A percentile compares a stretch with the other conserved stretches of the same genome.
Conservation (phyloP, 768 basidiomycete genomes). For the Lentinula boryana region DNA sequence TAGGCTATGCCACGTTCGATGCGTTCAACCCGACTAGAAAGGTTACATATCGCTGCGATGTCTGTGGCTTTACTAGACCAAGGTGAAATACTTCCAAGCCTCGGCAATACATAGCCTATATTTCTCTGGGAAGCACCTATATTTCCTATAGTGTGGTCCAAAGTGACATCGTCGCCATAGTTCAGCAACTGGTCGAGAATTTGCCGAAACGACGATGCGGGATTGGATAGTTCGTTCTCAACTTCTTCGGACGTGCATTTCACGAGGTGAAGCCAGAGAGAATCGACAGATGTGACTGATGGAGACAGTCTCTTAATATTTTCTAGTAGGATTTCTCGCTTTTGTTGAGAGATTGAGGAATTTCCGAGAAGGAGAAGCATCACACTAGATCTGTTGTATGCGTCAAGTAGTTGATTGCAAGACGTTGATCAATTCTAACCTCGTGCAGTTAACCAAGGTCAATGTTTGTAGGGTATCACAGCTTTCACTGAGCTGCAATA, state of each 20-base stretch:
- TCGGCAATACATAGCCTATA: slow-evolving; percentile 70
- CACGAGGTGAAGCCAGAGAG: slow-evolving; percentile 83
- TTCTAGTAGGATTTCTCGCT: slow-evolving; percentile 60
- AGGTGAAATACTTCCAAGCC: slow-evolving; percentile 90
- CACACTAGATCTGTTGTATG: background rate
- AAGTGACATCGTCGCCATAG: slow-evolving; percentile 75
- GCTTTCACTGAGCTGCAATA: background rate
- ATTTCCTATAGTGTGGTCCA: slow-evolving; percentile 34
- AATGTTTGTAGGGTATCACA: background rate
- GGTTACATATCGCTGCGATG: slow-evolving; percentile 82
- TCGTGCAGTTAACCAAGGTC: background rate
- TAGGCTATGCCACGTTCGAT: slow-evolving; percentile 83
- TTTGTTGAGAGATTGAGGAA: slow-evolving; percentile 68
- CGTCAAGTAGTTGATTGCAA: background rate
- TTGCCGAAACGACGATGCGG: slow-evolving; percentile 36
- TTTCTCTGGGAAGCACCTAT: slow-evolving; percentile 29
- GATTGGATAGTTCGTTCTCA: slow-evolving; percentile 40
- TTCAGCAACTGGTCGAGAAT: slow-evolving; percentile 67
- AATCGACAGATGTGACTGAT: slow-evolving; percentile 64
- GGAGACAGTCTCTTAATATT: slow-evolving; percentile 48
- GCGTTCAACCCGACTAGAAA: slow-evolving; percentile 65
- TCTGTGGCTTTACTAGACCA: slow-evolving; percentile 99
- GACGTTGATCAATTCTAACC: background rate
- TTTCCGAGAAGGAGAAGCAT: slow-evolving; percentile 82
- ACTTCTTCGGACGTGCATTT: slow-evolving; percentile 44